Base-by-base conservation (phyloP, 805 yeast species). In the Schizosaccharomyces lindneri region DNA sequence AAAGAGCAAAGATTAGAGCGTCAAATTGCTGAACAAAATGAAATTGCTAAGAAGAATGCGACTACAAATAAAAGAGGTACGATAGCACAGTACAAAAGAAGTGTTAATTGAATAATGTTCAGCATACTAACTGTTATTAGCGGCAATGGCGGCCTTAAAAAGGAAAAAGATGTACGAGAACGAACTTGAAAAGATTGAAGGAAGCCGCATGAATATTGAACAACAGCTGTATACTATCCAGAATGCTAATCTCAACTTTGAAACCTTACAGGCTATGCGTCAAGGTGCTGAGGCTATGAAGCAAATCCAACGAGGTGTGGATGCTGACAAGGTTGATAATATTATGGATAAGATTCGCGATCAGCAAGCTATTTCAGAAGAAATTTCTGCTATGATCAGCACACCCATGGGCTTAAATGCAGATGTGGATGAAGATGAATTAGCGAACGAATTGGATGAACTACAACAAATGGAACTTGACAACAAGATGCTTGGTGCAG, bases 261-360 rank as follows among this genome's bases (percentile, higher is more conserved):
- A 93, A 74, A 93, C 98, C 41, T 86, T 93, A 95, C 87, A 87
- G 78, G 95, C 95, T 61, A 93, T 93, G 97, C 85, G 90, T 73
- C 95, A 87, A 72, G 97, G 97, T 64, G 95, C 98, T 4, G 79
- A 79, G 70, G 97, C 97, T 55, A 87, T 93, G 95, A 88, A 89
- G 71, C 85, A 84, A 69, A 90, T 93, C 69, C 97, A 93, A 72
- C 89, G 88, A 65, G 95, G 88, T 69, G 82, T 93, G 76, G 84
- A 93, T 70, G 87, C 93, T 64, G 98, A 93, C 73, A 89, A 88
- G 75, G 97, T 93, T 55, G 98, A 93, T 71, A 85, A 83, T 67
- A 90, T 97, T 7, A 90, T 93, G 97, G 98, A 93, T 72, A 95
- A 90, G 64, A 87, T 94, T 65, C 81, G 97, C 67, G 98, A 93